Evolutionary conservation across 2,329 filamentous ascomycete species (phyloP).

Genomic region (Monilinia laxa): DNA sequence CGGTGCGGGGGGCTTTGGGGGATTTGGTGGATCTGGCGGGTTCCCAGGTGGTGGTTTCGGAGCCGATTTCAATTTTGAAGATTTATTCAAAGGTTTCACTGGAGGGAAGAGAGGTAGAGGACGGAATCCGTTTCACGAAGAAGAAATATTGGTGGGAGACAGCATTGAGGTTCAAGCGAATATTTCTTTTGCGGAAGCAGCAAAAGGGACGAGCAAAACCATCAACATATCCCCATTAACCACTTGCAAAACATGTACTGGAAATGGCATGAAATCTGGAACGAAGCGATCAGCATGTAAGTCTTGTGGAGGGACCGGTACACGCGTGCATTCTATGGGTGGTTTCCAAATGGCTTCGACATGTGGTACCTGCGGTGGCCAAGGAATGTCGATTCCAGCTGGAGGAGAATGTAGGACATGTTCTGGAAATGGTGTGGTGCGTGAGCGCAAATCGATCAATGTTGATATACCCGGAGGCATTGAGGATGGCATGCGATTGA

Average conservation of each 20-base stretch:
- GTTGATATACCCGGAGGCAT: constrained; percentile 94
- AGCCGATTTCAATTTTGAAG: constrained; percentile 90
- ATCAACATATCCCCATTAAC: constrained; percentile 81
- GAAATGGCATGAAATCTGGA: constrained; percentile 81
- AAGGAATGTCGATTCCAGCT: constrained; percentile 71
- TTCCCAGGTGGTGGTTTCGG: constrained; percentile 64
- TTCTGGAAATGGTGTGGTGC: constrained; percentile 76
- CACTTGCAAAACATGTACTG: constrained; percentile 78
- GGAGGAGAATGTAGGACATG: constrained; percentile 81
- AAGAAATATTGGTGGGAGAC: constrained; percentile 84
- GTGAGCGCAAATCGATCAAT: constrained; percentile 78
- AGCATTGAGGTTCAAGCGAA: constrained; percentile 93
- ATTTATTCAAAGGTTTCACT: constrained; percentile 83
- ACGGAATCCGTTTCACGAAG: constrained; percentile 68
- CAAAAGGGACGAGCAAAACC: constrained; percentile 86
- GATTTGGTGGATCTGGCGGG: constrained; percentile 51
- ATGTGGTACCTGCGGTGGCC: constrained; percentile 77
- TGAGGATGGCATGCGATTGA: constrained; percentile 91
- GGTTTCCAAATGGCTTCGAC: constrained; percentile 96
- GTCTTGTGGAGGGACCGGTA: constrained; percentile 81
- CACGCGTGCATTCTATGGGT: constrained; percentile 83
- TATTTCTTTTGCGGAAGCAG: constrained; percentile 94
- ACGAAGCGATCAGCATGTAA: constrained; percentile 71
- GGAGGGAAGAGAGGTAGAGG: constrained; percentile 48
- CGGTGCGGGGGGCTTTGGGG: constrained; percentile 60